Conservation (phyloP, 2,329 filamentous ascomycete species). For the Nothopassalora personata region DNA sequence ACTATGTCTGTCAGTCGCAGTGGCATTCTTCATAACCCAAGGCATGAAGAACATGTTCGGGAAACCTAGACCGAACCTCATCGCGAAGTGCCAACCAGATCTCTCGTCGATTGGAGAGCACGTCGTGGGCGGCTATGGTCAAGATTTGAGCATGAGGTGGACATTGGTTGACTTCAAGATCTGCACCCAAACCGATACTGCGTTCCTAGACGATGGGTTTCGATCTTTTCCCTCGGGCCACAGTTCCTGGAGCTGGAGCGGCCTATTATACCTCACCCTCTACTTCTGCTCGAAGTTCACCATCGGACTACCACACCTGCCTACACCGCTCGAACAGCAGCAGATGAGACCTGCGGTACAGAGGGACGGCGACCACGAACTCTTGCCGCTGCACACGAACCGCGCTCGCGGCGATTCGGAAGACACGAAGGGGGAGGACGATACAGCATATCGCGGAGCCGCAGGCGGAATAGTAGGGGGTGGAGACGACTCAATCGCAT, state of each 20-base stretch:
- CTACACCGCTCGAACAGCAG: conserved; percentile 32
- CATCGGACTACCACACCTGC: conserved; percentile 65
- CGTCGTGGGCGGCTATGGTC: conserved; percentile 60
- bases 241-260: conserved; percentile 67
- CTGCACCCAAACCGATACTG: conserved; percentile 60
- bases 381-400: conserved; percentile 26
- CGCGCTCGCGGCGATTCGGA: conserved; percentile 12
- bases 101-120: conserved; percentile 51
- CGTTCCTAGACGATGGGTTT: conserved; percentile 72
- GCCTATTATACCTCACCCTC: conserved; percentile 77
- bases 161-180: conserved; percentile 71
- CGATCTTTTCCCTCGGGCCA: conserved; percentile 77
- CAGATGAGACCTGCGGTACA: background rate
- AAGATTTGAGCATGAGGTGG: conserved; percentile 50
- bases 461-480: background rate
- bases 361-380: conserved; percentile 16
- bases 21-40: conserved; percentile 74
- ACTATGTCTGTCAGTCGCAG: conserved; percentile 64
- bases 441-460: background rate
- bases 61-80: conserved; percentile 50
- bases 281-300: conserved; percentile 81
- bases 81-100: conserved; percentile 72
- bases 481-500: conserved; percentile 27
- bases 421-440: conserved; percentile 11
- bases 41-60: conserved; percentile 66